These are phyloP conservation scores for Tubosaeta sp. DNA, from an alignment of 768 basidiomycete species.

Conservation along the genomic window DNA sequence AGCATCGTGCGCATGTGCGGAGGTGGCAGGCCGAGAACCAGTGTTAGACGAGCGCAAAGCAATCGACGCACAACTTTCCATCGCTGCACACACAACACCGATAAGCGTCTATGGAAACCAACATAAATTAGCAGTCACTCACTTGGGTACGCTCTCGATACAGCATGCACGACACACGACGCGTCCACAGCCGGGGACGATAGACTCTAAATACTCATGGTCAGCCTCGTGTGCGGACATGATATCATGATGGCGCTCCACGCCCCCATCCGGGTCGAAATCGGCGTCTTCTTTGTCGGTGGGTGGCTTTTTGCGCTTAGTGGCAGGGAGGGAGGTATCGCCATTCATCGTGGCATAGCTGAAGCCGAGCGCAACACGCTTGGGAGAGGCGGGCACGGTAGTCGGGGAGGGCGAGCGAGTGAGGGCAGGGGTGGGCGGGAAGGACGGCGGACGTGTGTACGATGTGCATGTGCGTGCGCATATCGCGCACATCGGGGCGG, in stretches of 20 bases:
- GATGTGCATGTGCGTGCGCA: constrained; percentile 38
- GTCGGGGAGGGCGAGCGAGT: constrained; percentile 32
- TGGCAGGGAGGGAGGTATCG: constrained; percentile 6
- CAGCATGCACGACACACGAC: constrained; percentile 34
- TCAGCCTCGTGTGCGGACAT: neutral
- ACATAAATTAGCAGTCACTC: constrained; percentile 9
- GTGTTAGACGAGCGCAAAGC: constrained; percentile 24
- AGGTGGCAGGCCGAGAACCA: neutral
- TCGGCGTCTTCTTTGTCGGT: constrained; percentile 20
- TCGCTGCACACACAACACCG: constrained; percentile 13
- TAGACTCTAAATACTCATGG: constrained; percentile 5
- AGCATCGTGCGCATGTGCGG: neutral
- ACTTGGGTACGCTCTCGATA: constrained; percentile 34
- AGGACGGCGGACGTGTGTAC: constrained; percentile 27
- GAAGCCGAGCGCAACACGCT: constrained; percentile 25
- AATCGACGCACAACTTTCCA: constrained; percentile 30
- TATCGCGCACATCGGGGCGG: constrained; percentile 31
- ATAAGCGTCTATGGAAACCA: constrained; percentile 8
- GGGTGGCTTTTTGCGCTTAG: constrained; percentile 28
- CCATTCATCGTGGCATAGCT: constrained; percentile 22
- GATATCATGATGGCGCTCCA: neutral
- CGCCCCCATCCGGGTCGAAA: neutral
- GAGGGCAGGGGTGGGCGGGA: constrained; percentile 36
- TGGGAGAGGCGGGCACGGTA: constrained; percentile 21
- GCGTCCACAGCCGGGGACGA: constrained; percentile 33